Conservation (phyloP, 805 yeast genomes). For the Lachancea quebecensis region DNA sequence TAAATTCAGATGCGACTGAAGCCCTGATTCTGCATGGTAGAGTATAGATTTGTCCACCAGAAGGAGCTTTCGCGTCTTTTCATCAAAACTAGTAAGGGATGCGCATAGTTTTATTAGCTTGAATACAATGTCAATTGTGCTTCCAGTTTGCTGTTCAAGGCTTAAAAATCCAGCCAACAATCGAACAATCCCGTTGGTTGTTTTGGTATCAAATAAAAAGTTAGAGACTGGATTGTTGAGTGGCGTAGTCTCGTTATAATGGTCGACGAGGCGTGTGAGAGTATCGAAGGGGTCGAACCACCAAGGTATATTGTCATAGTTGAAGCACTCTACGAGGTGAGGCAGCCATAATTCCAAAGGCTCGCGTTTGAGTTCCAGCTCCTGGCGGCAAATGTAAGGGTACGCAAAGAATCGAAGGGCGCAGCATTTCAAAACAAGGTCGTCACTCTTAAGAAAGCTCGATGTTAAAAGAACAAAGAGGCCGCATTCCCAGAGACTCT, state of each 20-base stretch:
- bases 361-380: slow-evolving; percentile 12
- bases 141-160: slow-evolving; percentile 12
- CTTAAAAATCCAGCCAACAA: slow-evolving; percentile 21
- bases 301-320: slow-evolving; percentile 23
- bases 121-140: slow-evolving; percentile 14
- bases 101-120: slow-evolving; percentile 26
- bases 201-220: slow-evolving; percentile 20
- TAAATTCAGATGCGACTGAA: slow-evolving; percentile 19
- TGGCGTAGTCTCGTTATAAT: slow-evolving; percentile 21
- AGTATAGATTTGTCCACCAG: slow-evolving; percentile 18
- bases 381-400: slow-evolving; percentile 13
- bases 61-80: slow-evolving; percentile 20
- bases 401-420: slow-evolving; percentile 16
- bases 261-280: slow-evolving; percentile 16
- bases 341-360: slow-evolving; percentile 20
- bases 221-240: slow-evolving; percentile 22
- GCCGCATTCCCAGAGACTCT: slow-evolving; percentile 11
- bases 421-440: slow-evolving; percentile 19
- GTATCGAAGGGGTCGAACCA: slow-evolving; percentile 30
- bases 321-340: slow-evolving; percentile 21
- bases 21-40: slow-evolving; percentile 17
- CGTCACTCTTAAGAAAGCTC: slow-evolving; percentile 20
- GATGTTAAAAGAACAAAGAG: slow-evolving; percentile 16
- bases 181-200: slow-evolving; percentile 20
- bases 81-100: slow-evolving; percentile 25